phyloP scores from a whole-genome alignment of 352 stramenopile genomes.

The Pythium dissotocum region DNA sequence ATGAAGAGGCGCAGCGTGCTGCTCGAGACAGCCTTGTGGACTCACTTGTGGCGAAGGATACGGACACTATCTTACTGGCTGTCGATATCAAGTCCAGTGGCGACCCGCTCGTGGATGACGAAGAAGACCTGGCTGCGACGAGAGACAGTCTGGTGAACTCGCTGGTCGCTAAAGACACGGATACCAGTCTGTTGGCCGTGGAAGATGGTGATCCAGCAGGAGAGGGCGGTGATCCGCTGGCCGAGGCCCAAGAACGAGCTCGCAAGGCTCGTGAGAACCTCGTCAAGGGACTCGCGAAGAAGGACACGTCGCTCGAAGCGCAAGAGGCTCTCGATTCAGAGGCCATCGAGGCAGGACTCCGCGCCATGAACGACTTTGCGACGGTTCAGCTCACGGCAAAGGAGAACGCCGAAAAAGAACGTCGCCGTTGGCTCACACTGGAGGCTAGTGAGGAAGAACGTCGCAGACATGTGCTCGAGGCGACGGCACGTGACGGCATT shows the following conservation, averaged over 20 bases:
- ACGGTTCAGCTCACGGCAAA: background rate
- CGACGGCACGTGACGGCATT: too few species aligned
- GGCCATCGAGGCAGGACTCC: background rate
- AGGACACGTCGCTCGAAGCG: background rate
- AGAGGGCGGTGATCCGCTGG: conserved; percentile 1
- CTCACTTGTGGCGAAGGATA: background rate
- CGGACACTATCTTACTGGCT: background rate
- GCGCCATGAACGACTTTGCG: conserved; percentile 8
- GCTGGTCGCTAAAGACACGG: background rate
- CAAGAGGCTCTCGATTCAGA: background rate
- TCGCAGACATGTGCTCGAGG: too few species aligned
- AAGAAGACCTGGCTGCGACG: background rate
- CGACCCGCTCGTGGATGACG: conserved; percentile 1
- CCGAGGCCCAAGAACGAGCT: background rate
- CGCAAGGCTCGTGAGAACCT: conserved; percentile 11
- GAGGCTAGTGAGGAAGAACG: background rate
- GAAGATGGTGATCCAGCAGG: background rate
- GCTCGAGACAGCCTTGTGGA: background rate
- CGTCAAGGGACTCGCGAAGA: conserved; percentile 5
- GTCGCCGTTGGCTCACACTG: background rate
- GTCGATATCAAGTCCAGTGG: background rate
- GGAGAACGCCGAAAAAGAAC: background rate
- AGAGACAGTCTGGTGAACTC: background rate
- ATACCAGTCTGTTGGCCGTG: background rate
- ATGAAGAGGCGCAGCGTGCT: background rate